A percentile compares a stretch with the other conserved stretches of the same genome.
Evolutionary conservation across 371 early-diverging fungal genomes (phyloP).

Genomic region (Lichtheimia ornata): DNA sequence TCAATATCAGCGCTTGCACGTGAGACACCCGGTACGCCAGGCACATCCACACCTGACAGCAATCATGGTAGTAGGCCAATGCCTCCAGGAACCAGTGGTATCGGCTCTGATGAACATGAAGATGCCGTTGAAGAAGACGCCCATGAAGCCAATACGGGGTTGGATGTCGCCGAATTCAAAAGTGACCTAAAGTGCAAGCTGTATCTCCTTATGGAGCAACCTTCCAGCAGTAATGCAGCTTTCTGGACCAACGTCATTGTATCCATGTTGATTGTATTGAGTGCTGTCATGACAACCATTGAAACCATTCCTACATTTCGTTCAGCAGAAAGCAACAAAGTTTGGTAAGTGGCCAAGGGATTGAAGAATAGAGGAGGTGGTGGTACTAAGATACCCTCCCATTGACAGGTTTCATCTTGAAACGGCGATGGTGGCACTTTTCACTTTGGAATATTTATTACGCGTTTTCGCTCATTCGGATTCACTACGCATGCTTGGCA

Average conservation of each 20-base stretch:
- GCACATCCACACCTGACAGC: conserved; percentile 3
- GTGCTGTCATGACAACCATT: conserved; percentile 79
- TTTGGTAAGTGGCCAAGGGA: conserved; percentile 53
- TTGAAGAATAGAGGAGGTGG: not conserved
- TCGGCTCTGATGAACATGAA: conserved; percentile 23
- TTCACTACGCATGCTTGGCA: conserved; percentile 55
- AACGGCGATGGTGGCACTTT: conserved; percentile 74
- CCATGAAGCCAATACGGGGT: conserved; percentile 28
- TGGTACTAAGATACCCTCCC: not conserved
- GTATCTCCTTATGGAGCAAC: conserved; percentile 72
- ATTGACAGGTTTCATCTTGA: conserved; percentile 71
- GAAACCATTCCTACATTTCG: conserved; percentile 85
- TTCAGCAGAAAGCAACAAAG: conserved; percentile 53
- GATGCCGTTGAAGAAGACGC: conserved; percentile 66
- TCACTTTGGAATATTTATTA: conserved; percentile 75
- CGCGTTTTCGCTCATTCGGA: conserved; percentile 75
- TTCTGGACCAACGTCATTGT: conserved; percentile 78
- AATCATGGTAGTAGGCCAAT: not conserved
- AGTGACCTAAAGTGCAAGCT: conserved; percentile 57
- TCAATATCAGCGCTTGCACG: conserved; percentile 18
- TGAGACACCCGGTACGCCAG: conserved; percentile 2
- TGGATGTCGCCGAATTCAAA: conserved; percentile 22
- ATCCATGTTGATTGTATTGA: conserved; percentile 72
- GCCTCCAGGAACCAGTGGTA: too few relatives aligned
- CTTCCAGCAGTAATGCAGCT: conserved; percentile 70